These are phyloP conservation scores for Cercospora sojina DNA, from an alignment of 2,329 filamentous ascomycete genomes.

Conservation along the genomic window DNA sequence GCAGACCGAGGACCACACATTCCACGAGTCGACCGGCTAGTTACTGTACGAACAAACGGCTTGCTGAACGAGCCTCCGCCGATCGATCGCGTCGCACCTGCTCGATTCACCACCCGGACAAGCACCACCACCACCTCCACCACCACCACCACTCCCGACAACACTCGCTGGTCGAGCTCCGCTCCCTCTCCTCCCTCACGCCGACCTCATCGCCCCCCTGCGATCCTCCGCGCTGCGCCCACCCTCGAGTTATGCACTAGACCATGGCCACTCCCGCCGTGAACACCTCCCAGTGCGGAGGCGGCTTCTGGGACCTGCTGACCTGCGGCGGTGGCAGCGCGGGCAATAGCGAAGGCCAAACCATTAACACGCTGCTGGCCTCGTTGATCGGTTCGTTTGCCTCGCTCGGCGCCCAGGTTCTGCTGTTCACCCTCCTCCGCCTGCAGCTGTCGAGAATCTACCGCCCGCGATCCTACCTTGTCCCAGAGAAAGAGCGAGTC, in stretches of 20 bases:
- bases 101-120: background rate
- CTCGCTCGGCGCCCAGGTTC: constrained; percentile 50
- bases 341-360: constrained; percentile 32
- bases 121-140: background rate
- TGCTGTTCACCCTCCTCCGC: constrained; percentile 73
- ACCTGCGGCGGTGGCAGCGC: constrained; percentile 19
- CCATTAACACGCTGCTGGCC: constrained; percentile 40
- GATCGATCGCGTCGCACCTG: background rate
- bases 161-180: background rate
- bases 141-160: background rate
- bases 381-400: constrained; percentile 39
- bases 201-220: background rate
- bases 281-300: constrained; percentile 6
- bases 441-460: constrained; percentile 81
- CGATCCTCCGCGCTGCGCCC: background rate
- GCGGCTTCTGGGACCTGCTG: constrained; percentile 12
- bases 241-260: background rate
- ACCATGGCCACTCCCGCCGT: background rate
- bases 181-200: background rate
- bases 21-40: background rate
- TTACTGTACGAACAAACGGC: background rate
- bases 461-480: constrained; percentile 83
- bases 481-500: constrained; percentile 79
- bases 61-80: background rate
- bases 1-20: background rate